A percentile compares a stretch with the other conserved stretches of the same genome.
Evolutionary conservation across 441 rosid species (phyloP).

Genomic region (Manihot esculenta): DNA sequence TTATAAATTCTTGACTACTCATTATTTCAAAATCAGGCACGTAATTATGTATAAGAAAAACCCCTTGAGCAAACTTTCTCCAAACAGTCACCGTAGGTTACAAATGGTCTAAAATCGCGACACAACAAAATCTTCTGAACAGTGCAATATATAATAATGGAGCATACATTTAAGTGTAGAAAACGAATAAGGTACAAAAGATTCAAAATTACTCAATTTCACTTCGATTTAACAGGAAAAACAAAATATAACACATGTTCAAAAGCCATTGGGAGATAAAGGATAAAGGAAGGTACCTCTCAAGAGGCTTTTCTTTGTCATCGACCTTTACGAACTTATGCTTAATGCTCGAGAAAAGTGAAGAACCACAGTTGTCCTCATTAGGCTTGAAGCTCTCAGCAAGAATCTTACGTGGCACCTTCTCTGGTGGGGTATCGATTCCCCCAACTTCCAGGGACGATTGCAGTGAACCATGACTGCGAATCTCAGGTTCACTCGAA

Average conservation of each 20-base stretch:
- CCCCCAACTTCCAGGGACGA: slow-evolving; percentile 56
- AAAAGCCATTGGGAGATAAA: slow-evolving; percentile 1
- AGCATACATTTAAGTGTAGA: no score
- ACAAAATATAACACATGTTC: not conserved
- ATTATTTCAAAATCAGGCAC: no score
- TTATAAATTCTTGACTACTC: no score
- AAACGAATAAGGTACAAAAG: no score
- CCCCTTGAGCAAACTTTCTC: no score
- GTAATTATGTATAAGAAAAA: no score
- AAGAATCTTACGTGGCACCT: slow-evolving; percentile 70
- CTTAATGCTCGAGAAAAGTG: slow-evolving; percentile 81
- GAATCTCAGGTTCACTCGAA: slow-evolving; percentile 21
- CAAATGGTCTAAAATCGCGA: no score
- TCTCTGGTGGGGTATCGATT: slow-evolving; percentile 94
- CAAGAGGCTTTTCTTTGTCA: slow-evolving; percentile 33
- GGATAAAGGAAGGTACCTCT: slow-evolving; percentile 38
- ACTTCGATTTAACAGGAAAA: slow-evolving; percentile 1
- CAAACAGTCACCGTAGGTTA: no score
- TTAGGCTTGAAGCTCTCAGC: slow-evolving; percentile 36
- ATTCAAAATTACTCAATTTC: no score
- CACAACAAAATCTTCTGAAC: no score
- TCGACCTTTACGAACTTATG: slow-evolving; percentile 83
- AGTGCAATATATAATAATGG: no score
- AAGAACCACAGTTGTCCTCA: slow-evolving; percentile 42
- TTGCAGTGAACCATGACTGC: slow-evolving; percentile 16